Evolutionary conservation across 176 grass and related monocot species (phyloP).

Genomic region (Microstegium vimineum): DNA sequence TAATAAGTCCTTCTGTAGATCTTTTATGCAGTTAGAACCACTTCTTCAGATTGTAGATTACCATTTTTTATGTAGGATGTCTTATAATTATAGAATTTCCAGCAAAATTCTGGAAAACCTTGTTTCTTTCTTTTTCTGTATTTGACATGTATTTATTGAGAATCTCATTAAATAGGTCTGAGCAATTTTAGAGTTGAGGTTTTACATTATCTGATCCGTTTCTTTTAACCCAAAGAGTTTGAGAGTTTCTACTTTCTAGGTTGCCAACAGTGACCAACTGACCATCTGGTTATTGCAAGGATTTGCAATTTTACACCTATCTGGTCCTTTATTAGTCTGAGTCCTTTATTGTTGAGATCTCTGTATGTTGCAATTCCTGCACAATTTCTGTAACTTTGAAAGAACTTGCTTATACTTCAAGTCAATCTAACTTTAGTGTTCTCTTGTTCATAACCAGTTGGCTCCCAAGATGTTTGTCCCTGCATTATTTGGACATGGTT

Average conservation of each 20-base stretch:
- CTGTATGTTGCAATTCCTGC: conserved; percentile 7
- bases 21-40: neutral
- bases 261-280: no score
- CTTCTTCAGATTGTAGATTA: neutral
- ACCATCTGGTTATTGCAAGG: neutral
- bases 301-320: conserved; percentile 5
- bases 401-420: neutral
- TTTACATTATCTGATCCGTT: neutral
- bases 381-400: conserved; percentile 13
- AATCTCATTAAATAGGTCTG: neutral
- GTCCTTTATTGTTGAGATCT: neutral
- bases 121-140: no score
- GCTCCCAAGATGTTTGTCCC: conserved; percentile 87
- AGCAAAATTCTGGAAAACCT: neutral
- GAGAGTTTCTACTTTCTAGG: conserved; percentile 2
- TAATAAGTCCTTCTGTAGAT: neutral
- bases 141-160: neutral
- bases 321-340: neutral
- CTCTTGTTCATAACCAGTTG: conserved; percentile 53
- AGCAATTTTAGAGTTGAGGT: neutral
- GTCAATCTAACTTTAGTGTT: conserved; percentile 16
- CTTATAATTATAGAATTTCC: neutral
- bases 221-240: neutral
- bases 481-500: conserved; percentile 85
- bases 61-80: neutral